Percentiles rank a stretch among this genome's conserved stretches.
Evolutionary conservation across 257 asterid genomes (phyloP).

Genomic region (Prunella vulgaris): DNA sequence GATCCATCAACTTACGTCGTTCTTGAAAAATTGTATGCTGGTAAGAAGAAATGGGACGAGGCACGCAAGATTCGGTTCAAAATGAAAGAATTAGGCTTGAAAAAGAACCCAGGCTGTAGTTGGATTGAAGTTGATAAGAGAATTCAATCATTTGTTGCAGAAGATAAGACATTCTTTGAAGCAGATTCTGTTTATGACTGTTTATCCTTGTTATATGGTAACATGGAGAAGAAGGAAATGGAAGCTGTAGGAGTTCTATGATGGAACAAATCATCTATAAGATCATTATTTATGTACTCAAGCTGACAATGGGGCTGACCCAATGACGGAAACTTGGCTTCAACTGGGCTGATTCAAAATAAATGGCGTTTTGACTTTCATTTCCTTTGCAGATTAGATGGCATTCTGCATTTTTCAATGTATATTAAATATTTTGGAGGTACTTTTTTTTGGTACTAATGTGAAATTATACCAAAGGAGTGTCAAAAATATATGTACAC

Average conservation of each 20-base stretch:
- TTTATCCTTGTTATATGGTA: constrained; percentile 36
- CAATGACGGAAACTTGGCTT: too few relatives aligned
- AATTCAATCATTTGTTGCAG: constrained; percentile 49
- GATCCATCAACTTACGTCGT: constrained; percentile 58
- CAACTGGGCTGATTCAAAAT: too few relatives aligned
- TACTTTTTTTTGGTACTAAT: too few relatives aligned
- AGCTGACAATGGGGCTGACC: too few relatives aligned
- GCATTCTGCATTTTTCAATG: too few relatives aligned
- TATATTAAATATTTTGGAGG: too few relatives aligned
- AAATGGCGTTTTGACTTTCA: too few relatives aligned
- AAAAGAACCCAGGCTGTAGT: constrained; percentile 66
- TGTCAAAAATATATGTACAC: too few relatives aligned
- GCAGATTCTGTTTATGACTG: constrained; percentile 49
- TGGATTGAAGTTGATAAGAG: constrained; percentile 68
- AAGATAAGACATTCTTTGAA: constrained; percentile 37
- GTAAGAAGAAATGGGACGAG: constrained; percentile 50
- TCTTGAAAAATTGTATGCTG: constrained; percentile 64
- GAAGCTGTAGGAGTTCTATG: neutral
- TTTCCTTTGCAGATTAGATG: too few relatives aligned
- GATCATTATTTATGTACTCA: too few relatives aligned
- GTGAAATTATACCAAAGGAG: too few relatives aligned
- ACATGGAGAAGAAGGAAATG: constrained; percentile 49
- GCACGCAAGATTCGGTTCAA: constrained; percentile 49
- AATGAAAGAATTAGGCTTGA: constrained; percentile 61
- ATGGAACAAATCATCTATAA: neutral